These are phyloP conservation scores for Coprinopsis sp. DNA, from an alignment of 768 basidiomycete species.

Conservation along the genomic window DNA sequence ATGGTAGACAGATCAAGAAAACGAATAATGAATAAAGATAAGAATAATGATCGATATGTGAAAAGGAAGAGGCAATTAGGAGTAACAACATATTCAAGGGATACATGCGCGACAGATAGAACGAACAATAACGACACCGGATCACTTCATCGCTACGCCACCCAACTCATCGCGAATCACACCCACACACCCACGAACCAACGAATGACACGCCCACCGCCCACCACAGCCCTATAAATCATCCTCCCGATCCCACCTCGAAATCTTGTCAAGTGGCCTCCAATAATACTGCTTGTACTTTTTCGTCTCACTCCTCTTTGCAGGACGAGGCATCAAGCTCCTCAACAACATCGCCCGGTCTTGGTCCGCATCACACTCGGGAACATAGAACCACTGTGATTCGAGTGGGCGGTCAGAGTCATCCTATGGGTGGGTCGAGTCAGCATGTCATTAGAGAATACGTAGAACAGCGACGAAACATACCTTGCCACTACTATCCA, in stretches of 20 bases:
- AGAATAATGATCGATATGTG: too few relatives aligned
- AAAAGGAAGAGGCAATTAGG: too few relatives aligned
- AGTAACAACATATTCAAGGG: too few relatives aligned
- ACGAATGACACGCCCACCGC: too few relatives aligned
- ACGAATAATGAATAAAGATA: too few relatives aligned
- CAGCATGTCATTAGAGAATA: slow-evolving; percentile 3
- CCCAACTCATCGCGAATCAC: too few relatives aligned
- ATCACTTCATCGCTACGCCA: too few relatives aligned
- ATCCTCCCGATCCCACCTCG: slow-evolving; percentile 72
- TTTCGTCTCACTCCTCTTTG: slow-evolving; percentile 72
- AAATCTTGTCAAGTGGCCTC: slow-evolving; percentile 65
- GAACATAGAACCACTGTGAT: slow-evolving; percentile 73
- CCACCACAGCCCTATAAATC: too few relatives aligned
- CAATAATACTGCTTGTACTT: slow-evolving; percentile 87
- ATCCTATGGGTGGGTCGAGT: slow-evolving; percentile 30
- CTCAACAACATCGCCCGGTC: slow-evolving; percentile 64
- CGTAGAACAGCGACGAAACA: slow-evolving; percentile 19
- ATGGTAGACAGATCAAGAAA: too few relatives aligned
- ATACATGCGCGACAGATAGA: too few relatives aligned
- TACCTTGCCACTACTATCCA: slow-evolving; percentile 61
- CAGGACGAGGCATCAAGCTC: slow-evolving; percentile 72
- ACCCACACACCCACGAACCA: too few relatives aligned
- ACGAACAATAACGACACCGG: too few relatives aligned
- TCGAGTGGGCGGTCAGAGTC: slow-evolving; percentile 48
- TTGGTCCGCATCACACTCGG: slow-evolving; percentile 63